phyloP scores from a whole-genome alignment of 768 basidiomycete genomes.

The Cystoderma amianthinum region DNA sequence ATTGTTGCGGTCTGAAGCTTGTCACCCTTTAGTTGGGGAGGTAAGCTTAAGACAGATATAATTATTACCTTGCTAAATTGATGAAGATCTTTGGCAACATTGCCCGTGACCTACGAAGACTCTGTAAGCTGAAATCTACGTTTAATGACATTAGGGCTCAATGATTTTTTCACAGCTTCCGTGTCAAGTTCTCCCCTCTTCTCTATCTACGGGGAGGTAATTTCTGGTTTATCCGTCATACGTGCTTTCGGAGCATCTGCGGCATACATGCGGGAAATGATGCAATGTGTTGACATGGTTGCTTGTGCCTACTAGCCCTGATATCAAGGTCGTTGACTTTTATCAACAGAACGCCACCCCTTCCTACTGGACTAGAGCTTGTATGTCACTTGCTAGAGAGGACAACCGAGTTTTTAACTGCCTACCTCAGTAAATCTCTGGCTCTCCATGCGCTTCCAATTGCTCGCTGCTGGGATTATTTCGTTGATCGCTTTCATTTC shows the following conservation, averaged over 20 bases:
- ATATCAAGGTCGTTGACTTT: neutral
- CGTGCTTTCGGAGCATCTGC: constrained; percentile 83
- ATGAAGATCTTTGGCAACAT: too few species aligned
- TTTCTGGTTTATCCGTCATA: constrained; percentile 32
- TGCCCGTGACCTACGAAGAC: constrained; percentile 70
- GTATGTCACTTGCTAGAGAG: constrained; percentile 22
- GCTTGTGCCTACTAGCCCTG: constrained; percentile 44
- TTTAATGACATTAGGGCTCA: constrained; percentile 1
- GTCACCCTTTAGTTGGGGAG: constrained; percentile 32
- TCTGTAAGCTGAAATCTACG: constrained; percentile 9
- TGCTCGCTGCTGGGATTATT: constrained; percentile 84
- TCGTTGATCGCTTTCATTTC: constrained; percentile 60
- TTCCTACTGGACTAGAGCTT: constrained; percentile 90
- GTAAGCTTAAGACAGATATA: constrained; percentile 80
- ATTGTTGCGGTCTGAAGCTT: too few species aligned
- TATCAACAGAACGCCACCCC: constrained; percentile 48
- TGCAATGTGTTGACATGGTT: constrained; percentile 69
- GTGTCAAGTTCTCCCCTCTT: constrained; percentile 37
- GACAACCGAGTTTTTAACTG: neutral
- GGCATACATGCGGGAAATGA: constrained; percentile 76
- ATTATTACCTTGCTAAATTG: too few species aligned
- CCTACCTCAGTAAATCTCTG: constrained; percentile 59
- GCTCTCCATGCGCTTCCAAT: too few species aligned
- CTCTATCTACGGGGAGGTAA: constrained; percentile 29
- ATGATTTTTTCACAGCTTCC: constrained; percentile 24